A percentile compares a stretch with the other conserved stretches of the same genome.
Conservation (phyloP, 2,329 filamentous ascomycete species). For the Esteya vermicola region DNA sequence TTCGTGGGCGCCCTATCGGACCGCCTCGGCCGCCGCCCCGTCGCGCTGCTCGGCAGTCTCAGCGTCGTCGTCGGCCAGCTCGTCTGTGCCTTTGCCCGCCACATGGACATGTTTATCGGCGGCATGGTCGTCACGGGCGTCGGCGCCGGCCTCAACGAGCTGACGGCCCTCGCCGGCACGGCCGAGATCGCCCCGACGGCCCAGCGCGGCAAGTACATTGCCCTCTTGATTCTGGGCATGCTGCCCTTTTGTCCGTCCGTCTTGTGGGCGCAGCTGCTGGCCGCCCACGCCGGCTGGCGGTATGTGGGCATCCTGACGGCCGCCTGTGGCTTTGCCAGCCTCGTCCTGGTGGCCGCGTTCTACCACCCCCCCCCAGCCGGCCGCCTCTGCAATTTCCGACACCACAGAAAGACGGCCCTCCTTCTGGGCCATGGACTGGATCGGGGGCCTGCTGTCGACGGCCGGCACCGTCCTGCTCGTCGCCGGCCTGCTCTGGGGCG, state of each 20-base stretch:
- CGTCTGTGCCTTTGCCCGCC: slow-evolving; percentile 39
- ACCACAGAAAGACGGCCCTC: slow-evolving; percentile 15
- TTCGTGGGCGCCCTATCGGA: slow-evolving; percentile 55
- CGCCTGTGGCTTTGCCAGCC: slow-evolving; percentile 34
- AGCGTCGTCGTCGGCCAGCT: slow-evolving; percentile 45
- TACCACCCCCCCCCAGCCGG: slow-evolving; percentile 31
- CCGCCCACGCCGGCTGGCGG: slow-evolving; percentile 33
- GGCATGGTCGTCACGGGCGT: slow-evolving; percentile 42
- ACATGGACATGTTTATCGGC: slow-evolving; percentile 46
- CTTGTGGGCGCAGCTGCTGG: slow-evolving; percentile 42
- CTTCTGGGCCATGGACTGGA: slow-evolving; percentile 28
- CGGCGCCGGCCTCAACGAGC: slow-evolving; percentile 53
- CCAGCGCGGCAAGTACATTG: slow-evolving; percentile 50
- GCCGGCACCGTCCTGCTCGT: slow-evolving; percentile 35
- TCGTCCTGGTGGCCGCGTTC: slow-evolving; percentile 34
- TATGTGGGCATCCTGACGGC: slow-evolving; percentile 38
- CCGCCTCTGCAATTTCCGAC: background rate
- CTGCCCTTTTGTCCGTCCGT: slow-evolving; percentile 48
- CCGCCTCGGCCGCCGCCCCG: slow-evolving; percentile 45
- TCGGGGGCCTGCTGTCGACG: slow-evolving; percentile 35
- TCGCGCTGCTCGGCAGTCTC: slow-evolving; percentile 37
- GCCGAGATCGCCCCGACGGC: slow-evolving; percentile 53
- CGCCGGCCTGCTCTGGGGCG: slow-evolving; percentile 28
- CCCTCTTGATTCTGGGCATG: slow-evolving; percentile 44
- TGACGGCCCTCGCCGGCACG: slow-evolving; percentile 53